These are phyloP conservation scores for Scutellospora calospora DNA, from an alignment of 371 early-diverging fungal species.

Conservation along the genomic window DNA sequence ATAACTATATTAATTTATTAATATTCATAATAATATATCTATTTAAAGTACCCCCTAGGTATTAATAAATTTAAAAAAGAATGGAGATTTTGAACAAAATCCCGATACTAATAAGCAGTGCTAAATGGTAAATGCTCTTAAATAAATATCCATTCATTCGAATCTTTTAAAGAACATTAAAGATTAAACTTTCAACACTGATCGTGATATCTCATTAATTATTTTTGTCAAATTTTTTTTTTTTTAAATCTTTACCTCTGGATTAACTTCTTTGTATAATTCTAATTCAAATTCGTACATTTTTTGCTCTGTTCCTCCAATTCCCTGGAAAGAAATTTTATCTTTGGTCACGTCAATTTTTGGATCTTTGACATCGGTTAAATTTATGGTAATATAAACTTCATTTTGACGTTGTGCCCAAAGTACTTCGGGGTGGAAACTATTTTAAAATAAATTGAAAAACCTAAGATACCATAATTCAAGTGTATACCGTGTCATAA, in stretches of 20 bases:
- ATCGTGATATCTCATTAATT: too few species aligned
- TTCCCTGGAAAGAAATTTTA: constrained; percentile 71
- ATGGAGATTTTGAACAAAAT: too few species aligned
- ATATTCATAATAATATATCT: too few species aligned
- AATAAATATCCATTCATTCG: too few species aligned
- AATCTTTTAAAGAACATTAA: too few species aligned
- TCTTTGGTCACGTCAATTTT: constrained; percentile 63
- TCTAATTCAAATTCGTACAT: constrained; percentile 81
- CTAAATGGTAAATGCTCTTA: too few species aligned
- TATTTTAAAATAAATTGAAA: background rate
- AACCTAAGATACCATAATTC: background rate
- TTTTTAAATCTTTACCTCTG: constrained; percentile 62
- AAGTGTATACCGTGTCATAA: background rate
- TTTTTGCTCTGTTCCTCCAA: constrained; percentile 69
- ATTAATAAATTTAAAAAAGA: too few species aligned
- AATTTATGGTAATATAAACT: constrained; percentile 87
- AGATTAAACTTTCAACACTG: too few species aligned
- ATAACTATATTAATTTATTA: too few species aligned
- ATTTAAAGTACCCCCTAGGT: too few species aligned
- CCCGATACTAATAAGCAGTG: too few species aligned
- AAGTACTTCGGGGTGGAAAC: constrained; percentile 75
- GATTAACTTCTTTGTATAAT: constrained; percentile 75
- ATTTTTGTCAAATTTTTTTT: background rate
- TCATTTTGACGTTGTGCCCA: constrained; percentile 93
- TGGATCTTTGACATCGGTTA: constrained; percentile 76